phyloP scores from a whole-genome alignment of 1,284 basidiomycete genomes.

The Rhodofomes roseus region DNA sequence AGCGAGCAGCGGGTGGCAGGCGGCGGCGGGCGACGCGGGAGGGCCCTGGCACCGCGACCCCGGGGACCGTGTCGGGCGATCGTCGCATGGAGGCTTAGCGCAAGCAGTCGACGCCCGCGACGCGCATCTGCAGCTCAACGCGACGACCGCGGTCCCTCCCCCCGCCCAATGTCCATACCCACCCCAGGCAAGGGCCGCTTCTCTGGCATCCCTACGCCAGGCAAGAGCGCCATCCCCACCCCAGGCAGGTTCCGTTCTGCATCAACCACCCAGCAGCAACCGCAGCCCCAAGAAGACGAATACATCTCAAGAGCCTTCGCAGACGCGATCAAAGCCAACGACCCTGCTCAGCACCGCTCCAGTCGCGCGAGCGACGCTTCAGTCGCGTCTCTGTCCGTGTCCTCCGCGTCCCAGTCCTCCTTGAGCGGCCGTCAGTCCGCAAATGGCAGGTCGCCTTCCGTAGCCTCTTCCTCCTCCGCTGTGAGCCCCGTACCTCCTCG shows the following conservation, averaged over 20 bases:
- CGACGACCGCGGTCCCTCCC: background rate
- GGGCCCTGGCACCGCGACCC: background rate
- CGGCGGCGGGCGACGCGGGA: too few species aligned
- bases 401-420: constrained; percentile 24
- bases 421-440: constrained; percentile 40
- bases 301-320: constrained; percentile 64
- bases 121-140: background rate
- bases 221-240: constrained; percentile 61
- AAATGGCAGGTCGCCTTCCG: constrained; percentile 30
- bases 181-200: constrained; percentile 52
- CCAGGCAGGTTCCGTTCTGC: constrained; percentile 68
- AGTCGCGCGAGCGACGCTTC: constrained; percentile 37
- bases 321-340: constrained; percentile 74
- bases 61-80: background rate
- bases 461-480: constrained; percentile 35
- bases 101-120: too few species aligned
- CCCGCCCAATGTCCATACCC: constrained; percentile 29
- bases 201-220: constrained; percentile 59
- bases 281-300: constrained; percentile 40
- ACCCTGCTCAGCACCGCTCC: constrained; percentile 65
- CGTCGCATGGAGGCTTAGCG: background rate
- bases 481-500: constrained; percentile 49
- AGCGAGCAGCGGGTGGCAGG: background rate
- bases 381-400: constrained; percentile 47
- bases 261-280: constrained; percentile 41